phyloP scores from a whole-genome alignment of 805 yeast species.

The Candida stauntonica region DNA sequence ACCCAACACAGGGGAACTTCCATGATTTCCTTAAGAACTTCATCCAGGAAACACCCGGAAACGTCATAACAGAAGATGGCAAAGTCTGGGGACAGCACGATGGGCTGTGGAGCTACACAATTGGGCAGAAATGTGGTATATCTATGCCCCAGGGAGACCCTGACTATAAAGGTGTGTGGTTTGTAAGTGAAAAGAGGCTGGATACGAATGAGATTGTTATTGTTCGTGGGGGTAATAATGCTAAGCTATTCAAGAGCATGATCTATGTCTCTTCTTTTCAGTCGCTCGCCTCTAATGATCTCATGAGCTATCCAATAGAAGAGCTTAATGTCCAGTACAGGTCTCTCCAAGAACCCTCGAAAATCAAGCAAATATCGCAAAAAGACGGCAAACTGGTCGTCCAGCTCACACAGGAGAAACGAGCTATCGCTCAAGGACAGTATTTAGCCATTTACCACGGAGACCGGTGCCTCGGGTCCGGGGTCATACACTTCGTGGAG shows the following conservation, averaged over 20 bases:
- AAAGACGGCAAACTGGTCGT: constrained; percentile 29
- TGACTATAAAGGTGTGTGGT: constrained; percentile 75
- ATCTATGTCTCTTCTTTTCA: constrained; percentile 40
- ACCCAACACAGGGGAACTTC: constrained; percentile 59
- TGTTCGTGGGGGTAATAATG: constrained; percentile 63
- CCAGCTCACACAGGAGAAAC: constrained; percentile 38
- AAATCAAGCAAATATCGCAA: constrained; percentile 28
- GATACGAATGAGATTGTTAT: constrained; percentile 72
- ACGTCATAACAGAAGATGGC: constrained; percentile 74
- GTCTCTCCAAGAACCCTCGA: constrained; percentile 62
- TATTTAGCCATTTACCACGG: constrained; percentile 67
- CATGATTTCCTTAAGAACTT: constrained; percentile 73
- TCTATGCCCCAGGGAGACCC: constrained; percentile 91
- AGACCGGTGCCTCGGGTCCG: constrained; percentile 66
- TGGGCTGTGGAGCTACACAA: constrained; percentile 93
- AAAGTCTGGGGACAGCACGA: constrained; percentile 72
- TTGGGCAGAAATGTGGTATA: constrained; percentile 80
- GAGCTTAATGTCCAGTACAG: constrained; percentile 57
- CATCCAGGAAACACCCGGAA: constrained; percentile 68
- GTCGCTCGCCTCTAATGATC: constrained; percentile 9
- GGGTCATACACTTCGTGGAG: constrained; percentile 32
- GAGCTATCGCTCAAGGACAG: constrained; percentile 92
- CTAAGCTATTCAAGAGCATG: constrained; percentile 43
- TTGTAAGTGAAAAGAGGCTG: constrained; percentile 64
- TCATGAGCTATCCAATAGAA: constrained; percentile 8